These are phyloP conservation scores for Dactylellina sp. DNA, from an alignment of 2,329 filamentous ascomycete genomes.

Conservation along the genomic window DNA sequence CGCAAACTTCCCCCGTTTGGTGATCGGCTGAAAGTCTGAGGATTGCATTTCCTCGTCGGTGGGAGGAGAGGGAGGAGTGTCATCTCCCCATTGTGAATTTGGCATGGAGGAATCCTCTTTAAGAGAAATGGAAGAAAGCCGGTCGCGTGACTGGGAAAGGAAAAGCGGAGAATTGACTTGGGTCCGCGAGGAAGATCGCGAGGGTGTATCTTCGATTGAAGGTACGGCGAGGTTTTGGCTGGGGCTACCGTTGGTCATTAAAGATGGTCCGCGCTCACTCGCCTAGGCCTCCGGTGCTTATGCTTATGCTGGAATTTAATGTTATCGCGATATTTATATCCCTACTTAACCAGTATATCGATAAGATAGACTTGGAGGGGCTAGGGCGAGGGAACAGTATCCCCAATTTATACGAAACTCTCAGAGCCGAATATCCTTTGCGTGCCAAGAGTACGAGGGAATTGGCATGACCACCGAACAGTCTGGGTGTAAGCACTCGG, in stretches of 20 bases:
- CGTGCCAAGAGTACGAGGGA: constrained; percentile 16
- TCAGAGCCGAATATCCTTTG: not conserved
- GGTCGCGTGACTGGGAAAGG: constrained; percentile 20
- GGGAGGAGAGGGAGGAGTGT: constrained; percentile 28
- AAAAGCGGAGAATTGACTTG: constrained; percentile 20
- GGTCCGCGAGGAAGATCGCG: constrained; percentile 30
- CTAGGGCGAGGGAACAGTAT: not conserved
- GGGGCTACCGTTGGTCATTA: constrained; percentile 25
- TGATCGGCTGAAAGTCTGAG: not conserved
- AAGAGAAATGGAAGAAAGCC: constrained; percentile 10
- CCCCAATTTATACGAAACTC: constrained; percentile 18
- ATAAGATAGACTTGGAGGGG: not conserved
- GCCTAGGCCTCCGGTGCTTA: no score
- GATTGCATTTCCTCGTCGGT: constrained; percentile 54
- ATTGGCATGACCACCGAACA: constrained; percentile 14
- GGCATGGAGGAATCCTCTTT: constrained; percentile 40
- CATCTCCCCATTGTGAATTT: constrained; percentile 50
- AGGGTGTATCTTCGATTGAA: constrained; percentile 6
- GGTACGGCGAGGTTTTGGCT: constrained; percentile 31
- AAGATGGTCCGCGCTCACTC: not conserved
- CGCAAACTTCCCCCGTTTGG: constrained; percentile 12
- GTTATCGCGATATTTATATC: no score
- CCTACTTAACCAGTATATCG: no score
- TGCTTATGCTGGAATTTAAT: no score
- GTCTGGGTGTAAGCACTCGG: not conserved